Percentiles rank a stretch among this genome's conserved stretches.
phyloP scores from a whole-genome alignment of 2,329 filamentous ascomycete species.

The Colletotrichum theobromicola region DNA sequence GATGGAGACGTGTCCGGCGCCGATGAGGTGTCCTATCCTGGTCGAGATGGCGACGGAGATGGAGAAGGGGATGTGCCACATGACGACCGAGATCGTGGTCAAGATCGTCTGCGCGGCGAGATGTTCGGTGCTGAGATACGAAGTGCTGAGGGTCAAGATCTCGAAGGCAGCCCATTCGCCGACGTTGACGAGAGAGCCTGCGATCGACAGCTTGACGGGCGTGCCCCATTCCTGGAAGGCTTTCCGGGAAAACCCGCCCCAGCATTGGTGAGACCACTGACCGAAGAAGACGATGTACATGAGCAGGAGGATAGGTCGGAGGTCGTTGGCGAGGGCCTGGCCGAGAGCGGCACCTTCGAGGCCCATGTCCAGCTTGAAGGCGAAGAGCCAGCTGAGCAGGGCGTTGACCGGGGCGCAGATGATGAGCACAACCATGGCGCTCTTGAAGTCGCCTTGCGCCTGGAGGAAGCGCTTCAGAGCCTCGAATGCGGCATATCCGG shows the following conservation, averaged over 20 bases:
- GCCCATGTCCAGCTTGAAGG: constrained; percentile 45
- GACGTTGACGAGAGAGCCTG: constrained; percentile 43
- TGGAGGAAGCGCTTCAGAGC: constrained; percentile 60
- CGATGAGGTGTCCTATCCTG: constrained; percentile 46
- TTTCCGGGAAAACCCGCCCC: constrained; percentile 44
- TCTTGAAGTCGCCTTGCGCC: constrained; percentile 58
- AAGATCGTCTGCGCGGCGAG: constrained; percentile 47
- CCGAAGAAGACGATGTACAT: constrained; percentile 49
- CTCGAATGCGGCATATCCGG: constrained; percentile 60
- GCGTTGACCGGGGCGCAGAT: constrained; percentile 54
- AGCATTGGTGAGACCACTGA: constrained; percentile 45
- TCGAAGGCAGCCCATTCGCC: constrained; percentile 49
- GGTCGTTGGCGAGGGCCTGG: constrained; percentile 51
- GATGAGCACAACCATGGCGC: constrained; percentile 50
- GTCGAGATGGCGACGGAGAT: constrained; percentile 46
- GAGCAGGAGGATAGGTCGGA: constrained; percentile 52
- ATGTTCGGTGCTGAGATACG: constrained; percentile 46
- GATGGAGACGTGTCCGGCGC: constrained; percentile 34
- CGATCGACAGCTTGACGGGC: constrained; percentile 42
- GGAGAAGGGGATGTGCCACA: constrained; percentile 49
- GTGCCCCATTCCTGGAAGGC: constrained; percentile 43
- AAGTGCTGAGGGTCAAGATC: constrained; percentile 48
- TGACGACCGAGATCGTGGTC: constrained; percentile 43
- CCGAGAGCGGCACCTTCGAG: constrained; percentile 57
- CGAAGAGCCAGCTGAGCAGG: constrained; percentile 54